phyloP scores from a whole-genome alignment of 2,329 filamentous ascomycete species.

The Ascochyta lentis region DNA sequence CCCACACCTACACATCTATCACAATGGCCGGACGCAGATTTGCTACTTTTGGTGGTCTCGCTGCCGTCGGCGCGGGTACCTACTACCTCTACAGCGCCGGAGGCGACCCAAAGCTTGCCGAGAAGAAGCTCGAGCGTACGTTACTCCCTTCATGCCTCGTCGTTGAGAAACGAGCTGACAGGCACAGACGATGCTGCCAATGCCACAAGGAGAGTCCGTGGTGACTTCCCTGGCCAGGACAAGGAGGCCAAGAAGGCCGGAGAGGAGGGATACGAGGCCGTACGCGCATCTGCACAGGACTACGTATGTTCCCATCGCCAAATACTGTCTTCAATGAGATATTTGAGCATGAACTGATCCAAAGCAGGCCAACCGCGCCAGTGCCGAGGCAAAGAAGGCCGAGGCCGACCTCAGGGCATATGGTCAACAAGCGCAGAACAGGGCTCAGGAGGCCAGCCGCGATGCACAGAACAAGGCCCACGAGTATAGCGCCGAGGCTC shows the following conservation, averaged over 20 bases:
- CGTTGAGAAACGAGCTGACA: conserved; percentile 18
- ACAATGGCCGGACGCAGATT: conserved; percentile 40
- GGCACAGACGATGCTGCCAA: conserved; percentile 75
- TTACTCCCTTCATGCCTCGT: conserved; percentile 17
- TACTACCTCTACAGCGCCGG: conserved; percentile 94
- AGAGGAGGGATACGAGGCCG: conserved; percentile 56
- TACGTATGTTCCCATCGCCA: conserved; percentile 32
- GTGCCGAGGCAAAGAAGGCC: conserved; percentile 63
- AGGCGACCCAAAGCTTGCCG: conserved; percentile 79
- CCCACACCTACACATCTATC: conserved; percentile 9
- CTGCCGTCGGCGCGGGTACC: conserved; percentile 65
- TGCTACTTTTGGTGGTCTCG: conserved; percentile 42
- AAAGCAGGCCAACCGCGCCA: conserved; percentile 48
- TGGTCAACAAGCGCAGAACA: conserved; percentile 64
- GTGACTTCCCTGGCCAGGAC: conserved; percentile 67
- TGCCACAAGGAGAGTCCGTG: conserved; percentile 70
- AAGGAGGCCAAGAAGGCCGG: conserved; percentile 70
- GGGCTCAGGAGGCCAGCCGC: conserved; percentile 57
- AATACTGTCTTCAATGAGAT: background rate
- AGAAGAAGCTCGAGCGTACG: conserved; percentile 85
- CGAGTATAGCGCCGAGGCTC: conserved; percentile 52
- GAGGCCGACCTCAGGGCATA: conserved; percentile 62
- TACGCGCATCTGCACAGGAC: conserved; percentile 55
- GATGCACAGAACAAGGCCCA: conserved; percentile 17
- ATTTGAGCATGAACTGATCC: conserved; percentile 21